These are phyloP conservation scores for Capsicum chinense DNA, from an alignment of 257 asterid genomes.

Conservation along the genomic window DNA sequence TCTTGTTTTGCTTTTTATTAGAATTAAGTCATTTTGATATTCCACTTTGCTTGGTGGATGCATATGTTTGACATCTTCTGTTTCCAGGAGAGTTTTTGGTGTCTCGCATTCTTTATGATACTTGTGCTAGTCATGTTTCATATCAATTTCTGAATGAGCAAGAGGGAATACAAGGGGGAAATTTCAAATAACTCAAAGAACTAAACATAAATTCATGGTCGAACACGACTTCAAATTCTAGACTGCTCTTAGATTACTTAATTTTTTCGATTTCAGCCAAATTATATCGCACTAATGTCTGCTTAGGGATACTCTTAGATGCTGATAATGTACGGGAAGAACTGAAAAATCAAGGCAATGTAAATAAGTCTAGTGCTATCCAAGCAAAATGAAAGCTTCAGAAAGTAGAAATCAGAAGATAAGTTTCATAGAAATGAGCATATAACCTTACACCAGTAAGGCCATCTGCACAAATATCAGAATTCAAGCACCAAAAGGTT, in stretches of 20 bases:
- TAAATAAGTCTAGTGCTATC: not conserved
- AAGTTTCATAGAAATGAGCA: conserved; percentile 3
- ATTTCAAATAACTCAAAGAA: not conserved
- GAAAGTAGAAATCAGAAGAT: not conserved
- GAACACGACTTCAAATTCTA: not conserved
- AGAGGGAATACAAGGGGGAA: not conserved
- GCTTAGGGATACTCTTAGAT: not conserved
- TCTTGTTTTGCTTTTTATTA: not conserved
- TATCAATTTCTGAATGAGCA: not conserved
- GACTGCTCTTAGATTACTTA: not conserved
- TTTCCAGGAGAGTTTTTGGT: not conserved
- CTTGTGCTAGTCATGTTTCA: not conserved
- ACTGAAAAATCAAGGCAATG: not conserved
- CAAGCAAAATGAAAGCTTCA: not conserved
- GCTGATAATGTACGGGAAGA: not conserved
- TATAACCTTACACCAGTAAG: not conserved
- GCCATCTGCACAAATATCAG: conserved; percentile 6
- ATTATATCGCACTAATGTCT: not conserved
- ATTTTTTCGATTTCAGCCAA: not conserved
- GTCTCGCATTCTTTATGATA: conserved; percentile 21
- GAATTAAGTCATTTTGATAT: not conserved
- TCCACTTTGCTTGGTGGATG: not conserved
- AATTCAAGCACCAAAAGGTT: conserved; percentile 18
- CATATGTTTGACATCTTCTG: conserved; percentile 1
- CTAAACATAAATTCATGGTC: not conserved